Evolutionary conservation across 371 early-diverging fungal genomes (phyloP).

Genomic region (Synchytrium microbalum): DNA sequence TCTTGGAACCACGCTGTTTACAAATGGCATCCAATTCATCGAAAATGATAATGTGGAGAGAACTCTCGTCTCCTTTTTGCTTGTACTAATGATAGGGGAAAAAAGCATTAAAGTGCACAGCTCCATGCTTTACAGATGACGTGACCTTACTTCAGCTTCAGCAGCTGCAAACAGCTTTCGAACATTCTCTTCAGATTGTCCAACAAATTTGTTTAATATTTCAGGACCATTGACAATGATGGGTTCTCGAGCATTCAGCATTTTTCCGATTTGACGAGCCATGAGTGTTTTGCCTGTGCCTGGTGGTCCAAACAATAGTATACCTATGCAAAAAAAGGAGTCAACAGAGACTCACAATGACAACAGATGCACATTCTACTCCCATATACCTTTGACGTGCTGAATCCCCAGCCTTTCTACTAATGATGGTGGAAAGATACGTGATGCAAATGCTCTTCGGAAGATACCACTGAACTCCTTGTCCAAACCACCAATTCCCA

Average conservation of each 20-base stretch:
- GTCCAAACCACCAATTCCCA: conserved; percentile 99
- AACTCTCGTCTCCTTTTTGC: conserved; percentile 87
- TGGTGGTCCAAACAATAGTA: conserved; percentile 87
- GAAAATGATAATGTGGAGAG: conserved; percentile 98
- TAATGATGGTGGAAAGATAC: conserved; percentile 94
- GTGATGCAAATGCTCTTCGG: conserved; percentile 98
- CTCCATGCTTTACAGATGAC: not conserved
- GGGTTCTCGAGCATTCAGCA: conserved; percentile 95
- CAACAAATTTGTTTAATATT: conserved; percentile 98
- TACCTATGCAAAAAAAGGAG: conserved; percentile 31
- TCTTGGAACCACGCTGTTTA: conserved; percentile 93
- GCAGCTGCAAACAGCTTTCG: conserved; percentile 97
- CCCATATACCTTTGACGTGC: conserved; percentile 72
- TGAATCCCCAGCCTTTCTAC: conserved; percentile 96
- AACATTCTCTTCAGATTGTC: conserved; percentile 98
- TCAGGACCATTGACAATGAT: conserved; percentile 99
- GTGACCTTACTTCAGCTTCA: conserved; percentile 67
- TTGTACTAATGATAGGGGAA: conserved; percentile 58
- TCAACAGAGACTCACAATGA: not conserved
- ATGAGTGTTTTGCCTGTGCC: conserved; percentile 99
- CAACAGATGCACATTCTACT: not conserved
- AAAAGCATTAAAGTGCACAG: not conserved
- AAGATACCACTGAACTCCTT: conserved; percentile 96
- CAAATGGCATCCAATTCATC: conserved; percentile 99
- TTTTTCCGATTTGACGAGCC: conserved; percentile 98